phyloP scores from a whole-genome alignment of 129 eudicot species.

The Tagetes patula region DNA sequence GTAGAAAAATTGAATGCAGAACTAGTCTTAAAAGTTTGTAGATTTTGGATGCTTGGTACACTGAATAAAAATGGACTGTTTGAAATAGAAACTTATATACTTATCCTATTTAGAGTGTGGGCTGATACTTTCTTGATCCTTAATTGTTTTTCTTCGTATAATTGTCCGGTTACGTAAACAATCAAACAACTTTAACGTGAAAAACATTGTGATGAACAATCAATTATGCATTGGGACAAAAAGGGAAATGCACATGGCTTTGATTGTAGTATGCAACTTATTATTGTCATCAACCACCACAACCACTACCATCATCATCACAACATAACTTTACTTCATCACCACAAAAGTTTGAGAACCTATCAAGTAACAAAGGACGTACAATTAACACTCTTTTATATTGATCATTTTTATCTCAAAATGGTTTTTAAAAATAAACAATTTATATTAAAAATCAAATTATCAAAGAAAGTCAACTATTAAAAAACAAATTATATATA shows the following conservation, averaged over 20 bases:
- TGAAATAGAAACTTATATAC: too few relatives aligned
- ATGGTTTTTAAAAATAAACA: not conserved
- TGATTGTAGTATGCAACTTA: not conserved
- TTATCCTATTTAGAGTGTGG: too few relatives aligned
- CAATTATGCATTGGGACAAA: not conserved
- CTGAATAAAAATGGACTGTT: too few relatives aligned
- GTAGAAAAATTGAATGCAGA: too few relatives aligned
- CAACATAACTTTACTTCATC: not conserved
- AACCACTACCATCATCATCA: not conserved
- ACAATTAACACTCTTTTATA: not conserved
- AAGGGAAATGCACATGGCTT: slow-evolving; percentile 14
- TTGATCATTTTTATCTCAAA: not conserved
- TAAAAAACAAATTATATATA: too few relatives aligned
- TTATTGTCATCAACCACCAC: not conserved
- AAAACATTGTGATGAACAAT: slow-evolving; percentile 1
- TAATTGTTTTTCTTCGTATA: not conserved
- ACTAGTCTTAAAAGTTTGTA: too few relatives aligned
- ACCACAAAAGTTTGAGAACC: not conserved
- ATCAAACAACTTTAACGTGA: not conserved
- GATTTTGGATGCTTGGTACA: too few relatives aligned
- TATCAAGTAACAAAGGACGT: not conserved
- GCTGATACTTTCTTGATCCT: too few relatives aligned
- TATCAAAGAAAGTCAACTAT: too few relatives aligned
- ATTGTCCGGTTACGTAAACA: not conserved
- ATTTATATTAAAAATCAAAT: not conserved